These are phyloP conservation scores for Camelina sativa DNA, from an alignment of 345 rosid species.

Conservation along the genomic window DNA sequence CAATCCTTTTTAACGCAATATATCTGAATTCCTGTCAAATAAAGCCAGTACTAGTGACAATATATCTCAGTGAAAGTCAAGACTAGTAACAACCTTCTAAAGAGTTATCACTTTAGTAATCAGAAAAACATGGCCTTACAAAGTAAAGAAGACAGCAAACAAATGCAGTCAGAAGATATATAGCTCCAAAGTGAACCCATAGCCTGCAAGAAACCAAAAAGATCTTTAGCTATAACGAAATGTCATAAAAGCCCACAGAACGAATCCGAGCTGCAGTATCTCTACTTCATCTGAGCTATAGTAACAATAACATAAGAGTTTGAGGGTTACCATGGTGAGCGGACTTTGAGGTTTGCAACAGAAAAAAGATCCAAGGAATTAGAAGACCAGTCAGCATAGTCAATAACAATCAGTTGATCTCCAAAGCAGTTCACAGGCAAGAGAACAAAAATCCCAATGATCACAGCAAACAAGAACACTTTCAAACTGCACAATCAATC, in stretches of 20 bases:
- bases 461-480: slow-evolving; percentile 82
- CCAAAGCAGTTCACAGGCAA: slow-evolving; percentile 89
- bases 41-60: slow-evolving; percentile 26
- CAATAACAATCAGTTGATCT: slow-evolving; percentile 60
- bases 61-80: slow-evolving; percentile 1
- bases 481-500: slow-evolving; percentile 70
- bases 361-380: slow-evolving; percentile 85
- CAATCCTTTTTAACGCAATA: slow-evolving; percentile 72
- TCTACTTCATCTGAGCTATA: neutral
- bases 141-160: slow-evolving; percentile 77
- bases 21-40: slow-evolving; percentile 78
- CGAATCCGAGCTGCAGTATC: neutral
- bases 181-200: slow-evolving; percentile 90
- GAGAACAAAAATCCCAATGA: slow-evolving; percentile 83
- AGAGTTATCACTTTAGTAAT: slow-evolving; percentile 14
- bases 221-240: slow-evolving; percentile 27
- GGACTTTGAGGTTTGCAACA: slow-evolving; percentile 71
- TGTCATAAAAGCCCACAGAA: neutral
- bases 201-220: slow-evolving; percentile 62
- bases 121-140: slow-evolving; percentile 51
- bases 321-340: slow-evolving; percentile 65
- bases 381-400: slow-evolving; percentile 65
- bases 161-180: slow-evolving; percentile 71
- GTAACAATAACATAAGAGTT: neutral
- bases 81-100: slow-evolving; percentile 19